Percentiles rank a stretch among this genome's conserved stretches.
These are phyloP conservation scores for Xylariaceae sp. DNA, from an alignment of 2,329 filamentous ascomycete genomes.

Conservation along the genomic window DNA sequence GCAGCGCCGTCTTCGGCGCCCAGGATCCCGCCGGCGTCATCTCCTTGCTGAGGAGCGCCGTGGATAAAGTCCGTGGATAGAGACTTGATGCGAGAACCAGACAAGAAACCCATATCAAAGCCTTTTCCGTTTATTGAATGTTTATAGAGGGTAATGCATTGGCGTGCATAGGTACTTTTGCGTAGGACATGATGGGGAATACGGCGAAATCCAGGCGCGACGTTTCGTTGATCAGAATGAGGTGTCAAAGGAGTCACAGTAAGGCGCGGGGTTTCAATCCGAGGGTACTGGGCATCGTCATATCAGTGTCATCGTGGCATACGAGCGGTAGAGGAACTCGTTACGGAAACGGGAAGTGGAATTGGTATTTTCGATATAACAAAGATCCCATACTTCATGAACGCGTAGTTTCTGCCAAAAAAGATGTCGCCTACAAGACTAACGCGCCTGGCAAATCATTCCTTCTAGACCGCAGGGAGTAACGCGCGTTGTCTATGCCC, in stretches of 20 bases:
- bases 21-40: slow-evolving; percentile 86
- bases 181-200: neutral
- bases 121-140: neutral
- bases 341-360: too few species aligned
- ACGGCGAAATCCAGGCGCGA: neutral
- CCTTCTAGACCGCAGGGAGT: too few species aligned
- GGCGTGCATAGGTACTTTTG: neutral
- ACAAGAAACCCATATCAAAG: too few species aligned
- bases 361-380: too few species aligned
- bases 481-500: slow-evolving; percentile 7
- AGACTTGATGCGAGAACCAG: slow-evolving; percentile 10
- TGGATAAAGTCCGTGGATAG: slow-evolving; percentile 48
- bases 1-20: slow-evolving; percentile 92
- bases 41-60: slow-evolving; percentile 69
- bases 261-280: too few species aligned
- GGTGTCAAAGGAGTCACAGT: neutral
- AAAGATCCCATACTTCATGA: too few species aligned
- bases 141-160: neutral
- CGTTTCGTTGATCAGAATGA: neutral
- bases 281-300: too few species aligned
- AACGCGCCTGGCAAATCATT: neutral
- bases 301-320: too few species aligned
- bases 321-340: neutral
- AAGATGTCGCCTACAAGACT: neutral
- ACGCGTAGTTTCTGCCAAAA: neutral